These are phyloP conservation scores for Claviceps africana DNA, from an alignment of 2,329 filamentous ascomycete genomes.

Conservation along the genomic window DNA sequence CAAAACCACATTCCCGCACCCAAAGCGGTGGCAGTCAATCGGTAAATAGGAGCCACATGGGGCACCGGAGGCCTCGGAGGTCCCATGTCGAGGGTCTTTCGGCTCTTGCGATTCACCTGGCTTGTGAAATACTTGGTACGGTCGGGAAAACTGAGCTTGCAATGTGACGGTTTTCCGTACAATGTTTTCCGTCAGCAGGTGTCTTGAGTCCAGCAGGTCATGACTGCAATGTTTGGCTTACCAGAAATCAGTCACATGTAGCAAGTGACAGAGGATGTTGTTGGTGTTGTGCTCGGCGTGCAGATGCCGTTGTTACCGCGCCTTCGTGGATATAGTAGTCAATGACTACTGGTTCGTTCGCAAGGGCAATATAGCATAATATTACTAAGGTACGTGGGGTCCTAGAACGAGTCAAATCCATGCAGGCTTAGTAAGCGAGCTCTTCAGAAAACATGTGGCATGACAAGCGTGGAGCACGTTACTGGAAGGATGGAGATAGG, in stretches of 20 bases:
- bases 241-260: not conserved
- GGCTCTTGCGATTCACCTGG: not conserved
- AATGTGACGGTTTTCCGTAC: not conserved
- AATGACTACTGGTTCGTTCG: not conserved
- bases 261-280: not conserved
- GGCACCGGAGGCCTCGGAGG: constrained; percentile 29
- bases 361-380: no score
- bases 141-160: not conserved
- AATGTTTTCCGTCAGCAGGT: not conserved
- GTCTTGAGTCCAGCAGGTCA: not conserved
- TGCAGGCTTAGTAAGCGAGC: not conserved
- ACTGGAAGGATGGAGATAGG: not conserved
- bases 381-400: not conserved
- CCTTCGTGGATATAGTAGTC: not conserved
- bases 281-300: not conserved
- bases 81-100: constrained; percentile 11
- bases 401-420: not conserved
- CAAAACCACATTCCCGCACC: constrained; percentile 99
- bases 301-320: not conserved
- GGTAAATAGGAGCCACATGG: constrained; percentile 52
- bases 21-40: constrained; percentile 72
- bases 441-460: not conserved
- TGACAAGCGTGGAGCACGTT: not conserved
- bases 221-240: not conserved
- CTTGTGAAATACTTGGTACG: not conserved